Evolutionary conservation across 164 flowering plant species (phyloP), one percentile per base, ranked within the genome.

Genomic region (Chloranthus sessilifolius): DNA sequence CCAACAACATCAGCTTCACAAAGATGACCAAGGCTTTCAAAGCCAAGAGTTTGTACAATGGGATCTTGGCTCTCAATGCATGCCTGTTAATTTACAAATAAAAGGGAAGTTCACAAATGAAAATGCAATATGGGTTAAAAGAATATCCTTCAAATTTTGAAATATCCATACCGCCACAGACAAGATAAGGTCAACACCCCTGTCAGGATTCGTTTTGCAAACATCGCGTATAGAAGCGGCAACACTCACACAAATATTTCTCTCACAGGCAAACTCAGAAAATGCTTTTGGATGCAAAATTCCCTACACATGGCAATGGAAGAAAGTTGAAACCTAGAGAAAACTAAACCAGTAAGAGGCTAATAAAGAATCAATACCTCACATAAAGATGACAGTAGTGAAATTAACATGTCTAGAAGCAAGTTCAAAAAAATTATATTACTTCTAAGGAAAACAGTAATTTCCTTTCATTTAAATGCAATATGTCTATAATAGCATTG

Each of bases 1-100:
- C 97, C 97, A 65, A 94, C 76, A 26, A 75, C 88, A 83, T 94
- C 99, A 66, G 97, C 96, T 78, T 86, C 97, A 71, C 97, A 94
- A 41, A 94, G 92, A 66, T 84, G 78, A 30, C 82, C 77, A 70
- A 94, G 88, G 61, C 92, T 81, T 66, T 76, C 85, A 43, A 86
- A 74, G 41, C 99, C 97, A 64, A 94, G 78, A 64, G 94, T 79
- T 70, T 74, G 73, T 58, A 86, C 47, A 14, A 53, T 34, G 33
- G 81, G 73, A 72, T 81, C 81, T 43, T 23, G 67, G 65, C 74
- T 77, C 76, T 89, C 96, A 63, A 94, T 78, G 75, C 95, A 86
- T 40, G 82, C 86, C 99, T 94, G 69, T 55, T 27, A 26, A 59
- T 47, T 45, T 23, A 56, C 23, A 36, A 24, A 30, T 4, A 6